phyloP scores from a whole-genome alignment of 495 filamentous ascomycete genomes.

The Haplographium delicatum region DNA sequence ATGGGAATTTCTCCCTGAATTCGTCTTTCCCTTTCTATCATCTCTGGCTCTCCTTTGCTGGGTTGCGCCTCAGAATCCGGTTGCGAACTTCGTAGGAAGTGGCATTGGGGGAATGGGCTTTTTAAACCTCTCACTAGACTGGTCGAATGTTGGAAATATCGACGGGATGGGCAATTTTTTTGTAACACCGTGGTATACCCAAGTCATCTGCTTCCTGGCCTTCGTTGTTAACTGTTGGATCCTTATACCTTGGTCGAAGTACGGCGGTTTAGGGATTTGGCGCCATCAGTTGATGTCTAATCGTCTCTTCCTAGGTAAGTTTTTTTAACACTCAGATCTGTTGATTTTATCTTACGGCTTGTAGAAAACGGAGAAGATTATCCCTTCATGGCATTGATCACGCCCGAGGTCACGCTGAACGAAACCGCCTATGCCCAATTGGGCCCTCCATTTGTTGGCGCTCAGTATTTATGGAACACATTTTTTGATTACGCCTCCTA shows the following conservation, averaged over 20 bases:
- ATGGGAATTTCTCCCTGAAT: conserved; percentile 57
- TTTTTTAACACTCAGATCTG: background rate
- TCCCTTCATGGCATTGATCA: conserved; percentile 41
- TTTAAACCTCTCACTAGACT: conserved; percentile 51
- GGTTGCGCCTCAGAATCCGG: conserved; percentile 49
- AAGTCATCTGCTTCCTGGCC: conserved; percentile 45
- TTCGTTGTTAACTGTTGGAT: conserved; percentile 53
- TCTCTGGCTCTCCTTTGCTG: conserved; percentile 58
- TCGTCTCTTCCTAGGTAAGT: conserved; percentile 36
- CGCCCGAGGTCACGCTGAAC: conserved; percentile 42
- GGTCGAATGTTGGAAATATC: conserved; percentile 50
- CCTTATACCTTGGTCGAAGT: conserved; percentile 50
- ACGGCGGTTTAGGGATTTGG: conserved; percentile 45
- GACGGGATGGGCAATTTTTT: conserved; percentile 42
- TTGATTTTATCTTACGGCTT: background rate
- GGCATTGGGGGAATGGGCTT: conserved; percentile 55
- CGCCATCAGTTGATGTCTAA: conserved; percentile 51
- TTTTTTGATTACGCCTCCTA: conserved; percentile 55
- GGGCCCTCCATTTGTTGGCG: conserved; percentile 46
- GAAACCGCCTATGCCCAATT: conserved; percentile 46
- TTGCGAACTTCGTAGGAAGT: conserved; percentile 53
- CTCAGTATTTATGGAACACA: conserved; percentile 48
- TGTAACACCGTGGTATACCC: conserved; percentile 51
- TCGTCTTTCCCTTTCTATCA: conserved; percentile 49
- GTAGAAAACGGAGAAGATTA: conserved; percentile 43